Percentiles rank a stretch among this genome's conserved stretches.
These are phyloP conservation scores for Mycena leptocephala DNA, from an alignment of 768 basidiomycete species.

Conservation along the genomic window DNA sequence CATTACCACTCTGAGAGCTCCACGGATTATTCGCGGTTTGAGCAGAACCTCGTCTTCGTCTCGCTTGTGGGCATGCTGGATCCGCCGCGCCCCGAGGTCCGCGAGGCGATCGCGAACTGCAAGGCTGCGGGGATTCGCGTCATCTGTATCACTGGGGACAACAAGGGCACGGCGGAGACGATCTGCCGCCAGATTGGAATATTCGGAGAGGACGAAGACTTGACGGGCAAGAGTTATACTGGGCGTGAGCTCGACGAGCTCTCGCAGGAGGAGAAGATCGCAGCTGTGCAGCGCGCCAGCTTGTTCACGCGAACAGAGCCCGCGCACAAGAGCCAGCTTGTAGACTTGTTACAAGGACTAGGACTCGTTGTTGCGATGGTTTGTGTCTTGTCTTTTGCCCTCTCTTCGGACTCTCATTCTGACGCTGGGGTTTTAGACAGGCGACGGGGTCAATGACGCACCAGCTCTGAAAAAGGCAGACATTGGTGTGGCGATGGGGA, in stretches of 20 bases:
- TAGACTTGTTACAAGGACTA: slow-evolving; percentile 92
- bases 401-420: background rate
- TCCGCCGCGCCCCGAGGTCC: slow-evolving; percentile 96
- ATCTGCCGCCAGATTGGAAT: slow-evolving; percentile 98
- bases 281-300: slow-evolving; percentile 89
- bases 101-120: slow-evolving; percentile 90
- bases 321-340: slow-evolving; percentile 93
- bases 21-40: slow-evolving; percentile 91
- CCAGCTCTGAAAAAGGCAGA: slow-evolving; percentile 97
- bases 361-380: slow-evolving; percentile 98
- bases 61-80: slow-evolving; percentile 98
- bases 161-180: slow-evolving; percentile 97
- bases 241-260: slow-evolving; percentile 93
- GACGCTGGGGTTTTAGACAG: slow-evolving; percentile 70
- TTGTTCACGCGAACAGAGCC: slow-evolving; percentile 97
- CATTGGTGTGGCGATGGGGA: slow-evolving; percentile 99
- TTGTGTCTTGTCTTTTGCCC: slow-evolving; percentile 24
- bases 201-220: slow-evolving; percentile 88
- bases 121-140: slow-evolving; percentile 95
- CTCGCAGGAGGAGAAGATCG: slow-evolving; percentile 84
- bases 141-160: slow-evolving; percentile 98
- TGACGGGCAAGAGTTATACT: slow-evolving; percentile 96
- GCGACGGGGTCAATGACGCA: slow-evolving; percentile 98
- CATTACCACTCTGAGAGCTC: slow-evolving; percentile 89
- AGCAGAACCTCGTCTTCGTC: slow-evolving; percentile 93